These are phyloP conservation scores for Potentilla sterilis DNA, from an alignment of 306 rosid species.

Conservation along the genomic window DNA sequence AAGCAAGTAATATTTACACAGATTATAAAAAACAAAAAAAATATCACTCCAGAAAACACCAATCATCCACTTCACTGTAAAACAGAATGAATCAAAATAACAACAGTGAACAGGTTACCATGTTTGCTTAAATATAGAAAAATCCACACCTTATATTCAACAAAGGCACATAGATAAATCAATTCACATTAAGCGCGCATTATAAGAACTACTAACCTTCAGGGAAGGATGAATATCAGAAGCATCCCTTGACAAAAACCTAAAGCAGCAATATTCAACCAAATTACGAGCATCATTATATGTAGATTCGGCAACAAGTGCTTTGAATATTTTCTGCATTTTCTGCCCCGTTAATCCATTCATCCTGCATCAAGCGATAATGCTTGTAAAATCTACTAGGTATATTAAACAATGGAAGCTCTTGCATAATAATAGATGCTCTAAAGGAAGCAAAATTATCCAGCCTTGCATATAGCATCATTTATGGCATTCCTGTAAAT, in stretches of 20 bases:
- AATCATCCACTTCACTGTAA: not conserved
- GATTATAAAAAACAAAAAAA: not conserved
- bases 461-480: not conserved
- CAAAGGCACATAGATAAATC: not conserved
- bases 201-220: slow-evolving; percentile 44
- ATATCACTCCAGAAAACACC: not conserved
- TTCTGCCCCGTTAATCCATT: slow-evolving; percentile 89
- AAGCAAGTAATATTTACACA: not conserved
- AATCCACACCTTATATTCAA: not conserved
- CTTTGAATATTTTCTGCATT: slow-evolving; percentile 86
- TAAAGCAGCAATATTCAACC: slow-evolving; percentile 97
- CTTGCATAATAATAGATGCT: slow-evolving; percentile 1
- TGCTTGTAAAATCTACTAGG: slow-evolving; percentile 34
- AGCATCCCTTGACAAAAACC: slow-evolving; percentile 85
- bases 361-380: slow-evolving; percentile 78
- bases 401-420: slow-evolving; percentile 28
- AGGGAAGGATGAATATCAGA: slow-evolving; percentile 87
- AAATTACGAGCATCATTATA: slow-evolving; percentile 71
- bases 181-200: not conserved
- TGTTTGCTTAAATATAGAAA: not conserved
- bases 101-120: not conserved
- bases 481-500: not conserved
- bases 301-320: slow-evolving; percentile 72
- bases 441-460: slow-evolving; percentile 7
- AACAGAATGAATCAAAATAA: not conserved